Evolutionary conservation across 371 early-diverging fungal genomes (phyloP), one percentile per base, ranked within the genome.

Genomic region (Blakeslea trispora): DNA sequence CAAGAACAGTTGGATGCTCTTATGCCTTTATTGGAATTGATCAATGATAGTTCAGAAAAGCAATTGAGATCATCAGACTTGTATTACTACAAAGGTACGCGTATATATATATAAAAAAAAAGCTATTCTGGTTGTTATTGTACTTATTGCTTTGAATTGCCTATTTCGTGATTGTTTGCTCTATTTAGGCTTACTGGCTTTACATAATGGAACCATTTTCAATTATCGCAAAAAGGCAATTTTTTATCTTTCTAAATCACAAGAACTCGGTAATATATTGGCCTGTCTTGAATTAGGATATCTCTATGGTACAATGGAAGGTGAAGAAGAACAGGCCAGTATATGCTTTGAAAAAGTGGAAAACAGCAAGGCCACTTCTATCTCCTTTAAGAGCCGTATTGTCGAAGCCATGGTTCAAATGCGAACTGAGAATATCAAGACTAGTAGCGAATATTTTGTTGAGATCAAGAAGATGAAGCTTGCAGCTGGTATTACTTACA

Each of bases 401-500:
- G 42, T 48, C 10, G 63, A 62, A 22, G 40, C 56, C 10, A 46
- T 42, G 52, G 52, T 56, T 1, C 53, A 45, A 32, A 22, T 42
- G 9, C 63, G 63, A 21, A 14, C 31, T 11, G 18, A 51, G 2
- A 44, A 41, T 3, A 55, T 61, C 10, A 45, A 35, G 4, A 50
- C 53, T 8, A 15, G 24, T 11, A 44, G 55, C 6, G 56, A 61
- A 10, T 62, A 55, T 47, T 45, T 47, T n/a, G 21, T 19, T 4
- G 65, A 64, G 11, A 46, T 64, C 24, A 37, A 39, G 21, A 46
- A 52, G 22, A 64, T 59, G 60, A 59, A 56, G 17, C 21, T 64
- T 24, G 65, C 65, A 22, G 65, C 65, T 31, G 60, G 55, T 19
- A 55, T 64, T 14, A 64, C 60, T 4, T 64, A 64, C 22, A 59